Conservation (phyloP, 257 asterid species). For the Solanum appendiculatum region DNA sequence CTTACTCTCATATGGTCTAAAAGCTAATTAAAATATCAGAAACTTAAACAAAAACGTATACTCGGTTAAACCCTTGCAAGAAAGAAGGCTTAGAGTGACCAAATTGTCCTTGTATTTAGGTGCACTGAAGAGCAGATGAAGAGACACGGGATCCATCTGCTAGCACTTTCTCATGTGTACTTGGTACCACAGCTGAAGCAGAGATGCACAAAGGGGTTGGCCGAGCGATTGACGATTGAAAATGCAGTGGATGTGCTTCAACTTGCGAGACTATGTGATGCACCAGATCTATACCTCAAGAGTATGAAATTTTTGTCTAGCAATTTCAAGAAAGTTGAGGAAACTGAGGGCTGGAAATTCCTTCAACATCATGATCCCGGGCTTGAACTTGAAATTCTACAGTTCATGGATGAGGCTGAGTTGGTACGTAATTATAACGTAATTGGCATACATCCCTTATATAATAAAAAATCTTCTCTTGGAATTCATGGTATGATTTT, state of each 20-base stretch:
- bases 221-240: constrained; percentile 27
- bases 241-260: constrained; percentile 79
- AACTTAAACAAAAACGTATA: background rate
- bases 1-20: background rate
- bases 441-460: background rate
- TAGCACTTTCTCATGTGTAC: constrained; percentile 82
- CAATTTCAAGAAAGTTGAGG: constrained; percentile 54
- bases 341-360: constrained; percentile 86
- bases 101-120: constrained; percentile 29
- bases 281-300: constrained; percentile 72
- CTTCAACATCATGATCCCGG: constrained; percentile 63
- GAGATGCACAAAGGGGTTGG: constrained; percentile 53
- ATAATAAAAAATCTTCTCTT: background rate
- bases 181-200: constrained; percentile 71
- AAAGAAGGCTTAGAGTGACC: background rate
- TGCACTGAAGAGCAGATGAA: constrained; percentile 71
- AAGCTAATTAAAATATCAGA: background rate
- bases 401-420: constrained; percentile 77
- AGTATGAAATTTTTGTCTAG: constrained; percentile 47
- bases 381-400: constrained; percentile 80
- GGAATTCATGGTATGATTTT: background rate
- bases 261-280: constrained; percentile 81
- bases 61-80: background rate
- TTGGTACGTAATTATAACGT: constrained; percentile 26
- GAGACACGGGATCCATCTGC: constrained; percentile 63